Evolutionary conservation across 176 grass and related monocot species (phyloP).

Genomic region (Musa itinerans): DNA sequence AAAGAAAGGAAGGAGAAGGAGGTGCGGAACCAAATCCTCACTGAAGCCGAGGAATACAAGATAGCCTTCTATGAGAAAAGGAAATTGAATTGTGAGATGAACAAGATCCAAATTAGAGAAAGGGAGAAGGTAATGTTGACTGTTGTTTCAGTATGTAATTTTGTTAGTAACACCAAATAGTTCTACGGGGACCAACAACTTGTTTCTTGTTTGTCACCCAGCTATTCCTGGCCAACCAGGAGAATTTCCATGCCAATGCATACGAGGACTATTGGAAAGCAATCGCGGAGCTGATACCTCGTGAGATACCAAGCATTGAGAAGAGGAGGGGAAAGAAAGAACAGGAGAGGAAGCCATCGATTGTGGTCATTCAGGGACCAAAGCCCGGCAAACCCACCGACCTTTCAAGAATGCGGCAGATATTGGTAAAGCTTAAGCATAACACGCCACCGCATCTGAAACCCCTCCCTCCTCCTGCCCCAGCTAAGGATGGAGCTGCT

Average conservation of each 20-base stretch:
- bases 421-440: conserved; percentile 10
- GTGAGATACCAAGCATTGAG: conserved; percentile 2
- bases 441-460: conserved; percentile 8
- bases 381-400: conserved; percentile 17
- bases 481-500: conserved; percentile 34
- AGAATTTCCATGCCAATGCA: conserved; percentile 3
- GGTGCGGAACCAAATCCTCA: not conserved
- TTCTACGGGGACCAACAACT: not conserved
- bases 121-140: conserved; percentile 5
- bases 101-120: conserved; percentile 14
- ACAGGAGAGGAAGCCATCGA: conserved; percentile 2
- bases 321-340: conserved; percentile 9
- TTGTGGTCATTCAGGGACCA: conserved; percentile 11
- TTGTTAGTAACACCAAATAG: not conserved
- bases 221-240: conserved; percentile 6
- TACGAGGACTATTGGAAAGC: conserved; percentile 13
- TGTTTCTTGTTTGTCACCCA: not conserved
- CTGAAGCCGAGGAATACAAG: not conserved
- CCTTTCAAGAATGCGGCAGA: conserved; percentile 9
- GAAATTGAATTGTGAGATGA: conserved; percentile 7
- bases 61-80: conserved; percentile 7
- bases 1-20: conserved; percentile 6
- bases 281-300: conserved; percentile 5
- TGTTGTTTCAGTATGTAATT: not conserved
- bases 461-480: not conserved